Percentiles rank a stretch among this genome's conserved stretches.
phyloP scores from a whole-genome alignment of 2,329 filamentous ascomycete genomes.

The Aspergillus unguis region DNA sequence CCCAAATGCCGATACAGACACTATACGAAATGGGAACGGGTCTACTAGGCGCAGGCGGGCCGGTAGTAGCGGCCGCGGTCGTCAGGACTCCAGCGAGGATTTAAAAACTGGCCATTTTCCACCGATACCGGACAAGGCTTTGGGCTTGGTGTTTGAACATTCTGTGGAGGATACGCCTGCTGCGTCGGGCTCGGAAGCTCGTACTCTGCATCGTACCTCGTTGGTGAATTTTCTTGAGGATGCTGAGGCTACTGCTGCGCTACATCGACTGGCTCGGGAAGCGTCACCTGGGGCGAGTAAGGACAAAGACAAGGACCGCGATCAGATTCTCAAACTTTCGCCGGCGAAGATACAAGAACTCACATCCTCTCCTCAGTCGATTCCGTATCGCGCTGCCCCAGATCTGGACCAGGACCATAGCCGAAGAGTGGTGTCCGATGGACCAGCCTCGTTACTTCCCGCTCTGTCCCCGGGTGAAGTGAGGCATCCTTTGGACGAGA shows the following conservation, averaged over 20 bases:
- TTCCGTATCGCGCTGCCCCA: slow-evolving; percentile 47
- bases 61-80: slow-evolving; percentile 1
- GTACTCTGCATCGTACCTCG: slow-evolving; percentile 20
- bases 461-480: slow-evolving; percentile 28
- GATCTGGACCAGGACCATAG: slow-evolving; percentile 21
- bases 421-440: slow-evolving; percentile 24
- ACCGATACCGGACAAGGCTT: slow-evolving; percentile 15
- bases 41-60: background rate
- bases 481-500: slow-evolving; percentile 17
- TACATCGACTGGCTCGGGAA: slow-evolving; percentile 25
- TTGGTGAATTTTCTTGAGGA: slow-evolving; percentile 31
- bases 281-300: slow-evolving; percentile 20
- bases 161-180: slow-evolving; percentile 9
- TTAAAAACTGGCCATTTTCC: slow-evolving; percentile 16
- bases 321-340: slow-evolving; percentile 49
- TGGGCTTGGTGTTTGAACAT: slow-evolving; percentile 22
- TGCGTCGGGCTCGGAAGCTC: slow-evolving; percentile 3
- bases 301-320: slow-evolving; percentile 28
- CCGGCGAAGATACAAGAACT: slow-evolving; percentile 54
- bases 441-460: slow-evolving; percentile 8
- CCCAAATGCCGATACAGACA: background rate
- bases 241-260: slow-evolving; percentile 21
- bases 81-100: slow-evolving; percentile 6
- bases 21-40: slow-evolving; percentile 1
- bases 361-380: slow-evolving; percentile 52